Base-by-base conservation (phyloP, 176 grass and related monocot species). In the Pontederia paniculata region DNA sequence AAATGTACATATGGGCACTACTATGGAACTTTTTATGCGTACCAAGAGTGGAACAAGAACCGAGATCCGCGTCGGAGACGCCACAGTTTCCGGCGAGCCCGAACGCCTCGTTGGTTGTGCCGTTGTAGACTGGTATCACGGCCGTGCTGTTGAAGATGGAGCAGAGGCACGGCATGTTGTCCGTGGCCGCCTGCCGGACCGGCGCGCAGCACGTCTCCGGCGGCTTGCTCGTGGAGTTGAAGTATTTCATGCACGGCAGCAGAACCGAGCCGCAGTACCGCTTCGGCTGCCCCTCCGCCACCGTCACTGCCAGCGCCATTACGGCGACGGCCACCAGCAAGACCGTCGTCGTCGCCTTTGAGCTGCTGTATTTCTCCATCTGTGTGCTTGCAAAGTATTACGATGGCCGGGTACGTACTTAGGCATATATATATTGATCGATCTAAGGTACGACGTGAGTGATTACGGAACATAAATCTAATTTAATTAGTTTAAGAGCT, bases 121-220 rank as follows among this genome's bases (percentile, higher is more conserved):
- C 65, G 23, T 78, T 75, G 79, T 77, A 83, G 42, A 50, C 68
- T 68, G 56, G 62, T 15, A 93, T 75, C 42, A 77, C 60, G 12
- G 79, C 65, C 82, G 48, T 93, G 76, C 86, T 54, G 60, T 48
- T 76, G 52, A 93, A 67, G 46, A 87, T 54, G 62, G 56, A 17
- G 83, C 88, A 93, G 9, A 93, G 14, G 60, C 83, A 93, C 10
- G 55, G 72, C 52, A 82, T 76, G 72, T 91, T 65, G 67, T 76
- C 86, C 4, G 67, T 22, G 48, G 82, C 88, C 17, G 82, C 88
- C 4, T 82, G 78, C 68, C 31, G 62, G 49, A 93, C 68, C 52
- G 82, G 88, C 0, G 15, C 72, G 73, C 88, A 93, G 78, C 88
- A 93, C 8, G 69, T 52, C 54, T 54, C 56, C 46, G 82, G 60